Evolutionary conservation across 2,329 filamentous ascomycete genomes (phyloP), one percentile per base, ranked within the genome.

Genomic region (Fusarium sp.): DNA sequence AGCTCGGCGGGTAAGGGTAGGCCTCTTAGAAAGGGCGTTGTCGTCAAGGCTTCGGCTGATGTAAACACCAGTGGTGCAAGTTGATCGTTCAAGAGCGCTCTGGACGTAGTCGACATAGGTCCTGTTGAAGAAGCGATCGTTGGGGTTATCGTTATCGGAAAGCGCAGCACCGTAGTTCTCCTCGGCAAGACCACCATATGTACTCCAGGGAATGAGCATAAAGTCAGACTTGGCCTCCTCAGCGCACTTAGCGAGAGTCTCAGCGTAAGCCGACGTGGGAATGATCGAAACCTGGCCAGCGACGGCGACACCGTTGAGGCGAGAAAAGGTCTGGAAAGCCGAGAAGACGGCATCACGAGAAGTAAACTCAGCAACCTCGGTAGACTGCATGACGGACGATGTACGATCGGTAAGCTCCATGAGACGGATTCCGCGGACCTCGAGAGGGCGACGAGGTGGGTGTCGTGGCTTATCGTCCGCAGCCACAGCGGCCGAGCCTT

Each of bases 381-480:
- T 90, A 10, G 97, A 93, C 73, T 93, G 91, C 95, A 98, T 98
- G 73, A 97, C 95, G 16, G 93, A 94, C 0, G 95, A 97, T 42
- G 93, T 91, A 85, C 95, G 93, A 73, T 97, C 94, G 0, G 93
- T 96, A 11, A 98, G 86, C 76, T 96, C 92, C 53, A 96, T 81
- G 14, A 98, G 86, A 13, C 94, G 91, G n/a, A 97, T 81, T 31
- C 93, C 95, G 73, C 97, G 93, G 0, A 75, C 73, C 55, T 75
- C 69, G 14, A 75, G 72, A 8, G 73, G 71, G 10, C 71, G 71
- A 1, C 44, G 33, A 23, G 50, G 36, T 1, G 49, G 18, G 1
- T 23, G 8, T 2, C 53, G 55, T 1, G 44, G 18, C 59, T 59
- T 68, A 0, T 67, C 60, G 0, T 67, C 67, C 4, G 14, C 25